These are phyloP conservation scores for Penicillium janthinellum DNA, from an alignment of 2,329 filamentous ascomycete genomes.

Conservation along the genomic window DNA sequence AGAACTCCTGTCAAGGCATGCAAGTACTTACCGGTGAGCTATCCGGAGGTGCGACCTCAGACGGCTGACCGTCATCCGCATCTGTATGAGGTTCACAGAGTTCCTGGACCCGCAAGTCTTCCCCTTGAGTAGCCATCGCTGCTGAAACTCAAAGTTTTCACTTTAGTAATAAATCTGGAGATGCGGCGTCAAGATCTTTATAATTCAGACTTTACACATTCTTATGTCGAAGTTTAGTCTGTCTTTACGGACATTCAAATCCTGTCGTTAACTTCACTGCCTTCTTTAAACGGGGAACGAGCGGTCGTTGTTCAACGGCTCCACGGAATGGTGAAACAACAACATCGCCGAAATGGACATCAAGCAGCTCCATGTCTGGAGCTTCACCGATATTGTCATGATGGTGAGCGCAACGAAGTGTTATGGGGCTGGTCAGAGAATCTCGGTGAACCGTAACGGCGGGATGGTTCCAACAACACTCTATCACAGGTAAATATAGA, in stretches of 20 bases:
- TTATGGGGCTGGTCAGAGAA: no score
- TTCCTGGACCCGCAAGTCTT: neutral
- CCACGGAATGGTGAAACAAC: neutral
- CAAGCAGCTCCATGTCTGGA: neutral
- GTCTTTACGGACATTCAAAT: neutral
- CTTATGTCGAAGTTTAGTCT: neutral
- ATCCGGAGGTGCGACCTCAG: neutral
- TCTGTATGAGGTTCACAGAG: neutral
- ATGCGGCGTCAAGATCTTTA: neutral
- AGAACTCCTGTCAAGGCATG: neutral
- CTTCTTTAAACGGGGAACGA: neutral
- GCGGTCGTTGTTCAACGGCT: neutral
- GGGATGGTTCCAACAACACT: no score
- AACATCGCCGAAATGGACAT: neutral
- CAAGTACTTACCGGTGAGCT: neutral
- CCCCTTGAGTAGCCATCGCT: neutral
- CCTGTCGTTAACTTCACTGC: neutral
- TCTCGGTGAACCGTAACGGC: no score
- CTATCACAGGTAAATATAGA: no score
- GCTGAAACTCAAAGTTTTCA: neutral
- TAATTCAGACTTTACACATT: neutral
- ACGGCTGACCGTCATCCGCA: neutral
- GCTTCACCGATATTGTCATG: no score
- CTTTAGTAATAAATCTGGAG: neutral
- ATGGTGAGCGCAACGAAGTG: no score